phyloP scores from a whole-genome alignment of 306 rosid species.

The Erythrophleum fordii region DNA sequence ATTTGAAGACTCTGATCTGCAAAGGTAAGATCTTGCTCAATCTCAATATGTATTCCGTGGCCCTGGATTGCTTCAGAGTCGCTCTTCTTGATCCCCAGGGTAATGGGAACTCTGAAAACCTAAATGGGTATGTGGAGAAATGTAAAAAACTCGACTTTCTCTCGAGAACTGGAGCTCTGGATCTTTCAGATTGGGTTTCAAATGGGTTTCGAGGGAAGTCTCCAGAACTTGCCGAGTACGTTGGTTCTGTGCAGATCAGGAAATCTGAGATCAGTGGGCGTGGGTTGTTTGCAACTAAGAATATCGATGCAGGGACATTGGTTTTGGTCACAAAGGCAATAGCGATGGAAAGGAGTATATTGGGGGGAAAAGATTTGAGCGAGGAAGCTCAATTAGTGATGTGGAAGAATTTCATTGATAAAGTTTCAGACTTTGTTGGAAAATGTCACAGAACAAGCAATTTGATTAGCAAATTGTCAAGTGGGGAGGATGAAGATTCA shows the following conservation, averaged over 20 bases:
- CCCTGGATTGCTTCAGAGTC: constrained; percentile 59
- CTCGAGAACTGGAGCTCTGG: constrained; percentile 69
- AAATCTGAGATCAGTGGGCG: constrained; percentile 78
- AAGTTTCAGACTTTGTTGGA: constrained; percentile 48
- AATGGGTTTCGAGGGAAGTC: constrained; percentile 61
- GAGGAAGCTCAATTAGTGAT: constrained; percentile 81
- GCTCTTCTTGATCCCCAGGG: constrained; percentile 62
- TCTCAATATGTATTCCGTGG: constrained; percentile 65
- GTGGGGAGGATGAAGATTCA: constrained; percentile 69
- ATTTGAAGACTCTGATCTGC: constrained; percentile 81
- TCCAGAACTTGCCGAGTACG: constrained; percentile 77
- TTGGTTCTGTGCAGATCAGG: constrained; percentile 67
- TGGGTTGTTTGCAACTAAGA: constrained; percentile 71
- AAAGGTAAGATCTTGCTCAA: constrained; percentile 82
- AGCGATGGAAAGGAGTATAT: constrained; percentile 76
- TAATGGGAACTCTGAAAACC: constrained; percentile 49
- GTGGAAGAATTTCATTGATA: constrained; percentile 85
- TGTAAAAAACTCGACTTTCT: constrained; percentile 73
- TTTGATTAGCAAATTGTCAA: constrained; percentile 62
- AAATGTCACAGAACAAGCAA: constrained; percentile 53
- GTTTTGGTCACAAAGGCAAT: constrained; percentile 70
- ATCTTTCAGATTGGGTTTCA: constrained; percentile 83
- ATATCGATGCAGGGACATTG: constrained; percentile 73
- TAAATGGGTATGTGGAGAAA: constrained; percentile 68
- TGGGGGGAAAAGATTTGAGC: constrained; percentile 57